These are phyloP conservation scores for Vinca major DNA, from an alignment of 305 asterid genomes.

Conservation along the genomic window DNA sequence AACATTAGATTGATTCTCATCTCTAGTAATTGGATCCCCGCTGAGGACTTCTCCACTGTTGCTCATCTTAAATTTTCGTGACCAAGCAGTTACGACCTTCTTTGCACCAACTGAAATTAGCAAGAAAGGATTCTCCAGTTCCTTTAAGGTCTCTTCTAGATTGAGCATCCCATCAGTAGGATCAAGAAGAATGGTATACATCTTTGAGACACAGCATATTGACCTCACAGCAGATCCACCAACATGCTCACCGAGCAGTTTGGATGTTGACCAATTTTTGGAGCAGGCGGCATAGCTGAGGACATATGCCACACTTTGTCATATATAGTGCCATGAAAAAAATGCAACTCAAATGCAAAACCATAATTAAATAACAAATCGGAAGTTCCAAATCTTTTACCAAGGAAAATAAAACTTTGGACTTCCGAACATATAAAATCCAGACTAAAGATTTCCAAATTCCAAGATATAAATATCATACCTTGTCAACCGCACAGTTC, in stretches of 20 bases:
- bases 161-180: slow-evolving; percentile 22
- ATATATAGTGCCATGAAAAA: slow-evolving; percentile 6
- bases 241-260: slow-evolving; percentile 87
- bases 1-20: slow-evolving; percentile 23
- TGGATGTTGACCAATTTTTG: slow-evolving; percentile 67
- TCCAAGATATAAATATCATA: slow-evolving; percentile 19
- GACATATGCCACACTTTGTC: slow-evolving; percentile 22
- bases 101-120: slow-evolving; percentile 94
- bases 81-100: slow-evolving; percentile 94
- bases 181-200: slow-evolving; percentile 38
- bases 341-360: background rate
- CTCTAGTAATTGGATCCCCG: slow-evolving; percentile 24
- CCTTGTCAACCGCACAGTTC: slow-evolving; percentile 91
- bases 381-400: background rate
- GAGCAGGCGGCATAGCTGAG: slow-evolving; percentile 57
- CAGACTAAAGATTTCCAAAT: slow-evolving; percentile 1
- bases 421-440: background rate
- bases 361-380: background rate
- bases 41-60: slow-evolving; percentile 24
- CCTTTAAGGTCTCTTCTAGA: slow-evolving; percentile 30
- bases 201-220: slow-evolving; percentile 55
- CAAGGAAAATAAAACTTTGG: background rate
- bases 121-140: slow-evolving; percentile 37
- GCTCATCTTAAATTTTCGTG: slow-evolving; percentile 30
- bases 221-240: slow-evolving; percentile 97